Base-by-base conservation (phyloP, 441 rosid genomes). In the Sinapis alba region DNA sequence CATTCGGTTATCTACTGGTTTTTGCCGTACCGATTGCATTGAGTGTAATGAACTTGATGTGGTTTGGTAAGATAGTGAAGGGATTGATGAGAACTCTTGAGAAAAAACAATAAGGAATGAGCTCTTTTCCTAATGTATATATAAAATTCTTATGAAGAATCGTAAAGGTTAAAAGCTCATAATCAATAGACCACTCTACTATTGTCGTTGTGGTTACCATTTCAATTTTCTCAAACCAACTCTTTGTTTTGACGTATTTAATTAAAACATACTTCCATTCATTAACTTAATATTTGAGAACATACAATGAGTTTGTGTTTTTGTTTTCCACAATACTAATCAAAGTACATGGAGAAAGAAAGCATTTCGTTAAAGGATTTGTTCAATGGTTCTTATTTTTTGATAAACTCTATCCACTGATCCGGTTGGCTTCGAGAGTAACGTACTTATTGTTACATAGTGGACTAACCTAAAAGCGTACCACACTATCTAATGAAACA, bases 1-100 rank as follows among this genome's bases (percentile, higher is more conserved):
- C 43, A 28, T 79, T 76, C 11, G 88, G 93, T 38, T 78, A 80
- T 71, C 67, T 83, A 36, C 73, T 89, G 84, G 88, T 86, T 62
- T 82, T 85, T 3, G 66, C 65, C 30, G 91, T 87, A 82, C 93
- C 93, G 21, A 24, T 28, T 61, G 69, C 67, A 56, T 38, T 83
- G 41, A 80, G 79, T 62, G 72, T 60, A 13, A 72, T 83, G 86
- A 83, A 81, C 79, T 65, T 83, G 73, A 70, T 80, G 69, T 83
- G 84, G 86, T 83, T 83, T 70, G 79, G 81, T 28, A 83, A 83
- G 71, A 83, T 83, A 19, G 69, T 70, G 10, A 83, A 78, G 69
- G 86, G 84, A 24, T 26, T 83, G 73, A 61, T 65, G 77, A 80
- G 70, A 77, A 76, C 82, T 62, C 65, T 83, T 66, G 54, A 79